Percentiles rank a stretch among this genome's conserved stretches.
Conservation (phyloP, 805 yeast genomes). For the Candida ponderosae region DNA sequence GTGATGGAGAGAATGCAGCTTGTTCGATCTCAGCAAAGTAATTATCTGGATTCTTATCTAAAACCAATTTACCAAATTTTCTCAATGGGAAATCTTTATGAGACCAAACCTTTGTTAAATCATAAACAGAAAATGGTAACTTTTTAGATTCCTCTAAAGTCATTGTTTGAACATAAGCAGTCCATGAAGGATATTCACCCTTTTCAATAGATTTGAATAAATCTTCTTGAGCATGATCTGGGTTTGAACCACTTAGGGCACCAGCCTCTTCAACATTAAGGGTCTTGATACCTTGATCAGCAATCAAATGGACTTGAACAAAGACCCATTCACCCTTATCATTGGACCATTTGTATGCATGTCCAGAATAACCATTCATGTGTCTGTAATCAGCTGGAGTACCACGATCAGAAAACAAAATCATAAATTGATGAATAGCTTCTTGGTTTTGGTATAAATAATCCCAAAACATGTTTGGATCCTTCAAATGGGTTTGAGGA, state of each 20-base stretch:
- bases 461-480: constrained; percentile 77
- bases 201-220: constrained; percentile 69
- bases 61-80: constrained; percentile 69
- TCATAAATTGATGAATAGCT: constrained; percentile 66
- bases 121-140: constrained; percentile 76
- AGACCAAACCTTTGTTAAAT: constrained; percentile 90
- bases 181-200: constrained; percentile 81
- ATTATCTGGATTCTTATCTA: constrained; percentile 80
- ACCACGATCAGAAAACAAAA: constrained; percentile 74
- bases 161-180: constrained; percentile 80
- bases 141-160: constrained; percentile 71
- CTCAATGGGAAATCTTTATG: constrained; percentile 81
- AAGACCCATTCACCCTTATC: constrained; percentile 69
- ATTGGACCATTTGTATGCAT: constrained; percentile 75
- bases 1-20: constrained; percentile 79
- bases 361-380: constrained; percentile 84
- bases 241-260: constrained; percentile 63
- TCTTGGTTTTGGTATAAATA: constrained; percentile 64
- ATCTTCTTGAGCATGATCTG: constrained; percentile 78
- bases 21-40: constrained; percentile 86
- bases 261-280: constrained; percentile 54
- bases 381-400: constrained; percentile 69
- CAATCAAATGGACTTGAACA: constrained; percentile 67
- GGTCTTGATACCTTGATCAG: constrained; percentile 54
- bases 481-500: constrained; percentile 74